Percentiles rank a stretch among this genome's conserved stretches.
Conservation (phyloP, 2,329 filamentous ascomycete species). For the Penicillium decumbens region DNA sequence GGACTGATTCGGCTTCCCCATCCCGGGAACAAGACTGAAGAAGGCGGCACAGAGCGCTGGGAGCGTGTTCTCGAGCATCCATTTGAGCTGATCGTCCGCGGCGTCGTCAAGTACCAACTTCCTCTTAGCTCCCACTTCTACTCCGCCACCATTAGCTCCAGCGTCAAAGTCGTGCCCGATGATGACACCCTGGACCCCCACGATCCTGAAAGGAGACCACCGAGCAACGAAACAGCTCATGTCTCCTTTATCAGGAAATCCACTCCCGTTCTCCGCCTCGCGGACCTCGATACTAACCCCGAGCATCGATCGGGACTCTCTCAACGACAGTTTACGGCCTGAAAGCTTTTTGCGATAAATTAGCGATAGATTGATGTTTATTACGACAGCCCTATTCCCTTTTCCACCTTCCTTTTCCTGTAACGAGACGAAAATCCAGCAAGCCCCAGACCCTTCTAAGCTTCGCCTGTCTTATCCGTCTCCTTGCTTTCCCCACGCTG, state of each 20-base stretch:
- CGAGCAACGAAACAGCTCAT: slow-evolving; percentile 28
- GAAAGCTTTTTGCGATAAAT: slow-evolving; percentile 13
- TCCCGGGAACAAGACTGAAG: slow-evolving; percentile 82
- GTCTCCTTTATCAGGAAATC: slow-evolving; percentile 16
- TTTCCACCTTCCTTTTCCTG: slow-evolving; percentile 3
- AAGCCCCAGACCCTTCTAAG: background rate
- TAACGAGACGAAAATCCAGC: slow-evolving; percentile 16
- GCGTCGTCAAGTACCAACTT: slow-evolving; percentile 76
- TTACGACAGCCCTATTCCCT: slow-evolving; percentile 18
- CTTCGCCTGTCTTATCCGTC: background rate
- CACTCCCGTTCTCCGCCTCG: slow-evolving; percentile 6
- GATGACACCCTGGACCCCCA: slow-evolving; percentile 22
- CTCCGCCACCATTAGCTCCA: slow-evolving; percentile 47
- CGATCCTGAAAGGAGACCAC: slow-evolving; percentile 15
- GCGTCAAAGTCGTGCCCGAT: slow-evolving; percentile 38
- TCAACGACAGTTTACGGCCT: slow-evolving; percentile 30
- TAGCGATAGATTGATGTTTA: slow-evolving; percentile 25
- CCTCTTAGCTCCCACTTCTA: slow-evolving; percentile 54
- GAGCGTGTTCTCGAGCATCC: slow-evolving; percentile 84
- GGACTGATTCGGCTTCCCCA: slow-evolving; percentile 77
- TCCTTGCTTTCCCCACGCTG: slow-evolving; percentile 11
- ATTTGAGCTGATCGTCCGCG: slow-evolving; percentile 88
- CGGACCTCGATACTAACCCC: slow-evolving; percentile 9
- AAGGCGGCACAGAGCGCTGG: slow-evolving; percentile 79
- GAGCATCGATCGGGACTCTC: slow-evolving; percentile 10